phyloP scores from a whole-genome alignment of 306 rosid genomes.

The Rosa rugosa region DNA sequence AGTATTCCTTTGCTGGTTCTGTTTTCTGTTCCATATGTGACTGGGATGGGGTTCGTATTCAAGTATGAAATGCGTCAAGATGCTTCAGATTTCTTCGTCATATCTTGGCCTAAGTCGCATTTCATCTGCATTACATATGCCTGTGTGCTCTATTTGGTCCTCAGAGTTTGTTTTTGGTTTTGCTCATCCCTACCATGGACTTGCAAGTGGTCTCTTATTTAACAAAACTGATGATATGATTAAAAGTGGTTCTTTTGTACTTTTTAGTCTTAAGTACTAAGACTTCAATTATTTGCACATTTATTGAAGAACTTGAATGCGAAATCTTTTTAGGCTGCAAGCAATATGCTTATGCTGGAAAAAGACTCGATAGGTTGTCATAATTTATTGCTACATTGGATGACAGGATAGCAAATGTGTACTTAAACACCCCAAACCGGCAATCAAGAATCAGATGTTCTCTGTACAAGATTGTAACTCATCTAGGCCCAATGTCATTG shows the following conservation, averaged over 20 bases:
- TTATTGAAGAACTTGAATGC: background rate
- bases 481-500: slow-evolving; percentile 55
- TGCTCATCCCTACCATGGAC: background rate
- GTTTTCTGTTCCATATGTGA: background rate
- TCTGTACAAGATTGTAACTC: slow-evolving; percentile 48
- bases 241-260: background rate
- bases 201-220: background rate
- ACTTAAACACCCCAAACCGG: slow-evolving; percentile 67
- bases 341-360: background rate
- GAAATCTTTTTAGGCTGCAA: background rate
- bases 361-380: slow-evolving; percentile 40
- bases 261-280: background rate
- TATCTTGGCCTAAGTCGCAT: background rate
- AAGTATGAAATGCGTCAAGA: background rate
- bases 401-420: slow-evolving; percentile 83
- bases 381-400: slow-evolving; percentile 55
- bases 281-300: background rate
- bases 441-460: slow-evolving; percentile 56
- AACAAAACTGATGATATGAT: background rate
- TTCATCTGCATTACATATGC: background rate
- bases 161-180: background rate
- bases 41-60: background rate
- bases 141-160: slow-evolving; percentile 1
- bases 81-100: slow-evolving; percentile 6
- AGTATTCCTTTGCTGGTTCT: background rate